phyloP scores from a whole-genome alignment of 2,329 filamentous ascomycete species.

The Aspergillus ochraceus region DNA sequence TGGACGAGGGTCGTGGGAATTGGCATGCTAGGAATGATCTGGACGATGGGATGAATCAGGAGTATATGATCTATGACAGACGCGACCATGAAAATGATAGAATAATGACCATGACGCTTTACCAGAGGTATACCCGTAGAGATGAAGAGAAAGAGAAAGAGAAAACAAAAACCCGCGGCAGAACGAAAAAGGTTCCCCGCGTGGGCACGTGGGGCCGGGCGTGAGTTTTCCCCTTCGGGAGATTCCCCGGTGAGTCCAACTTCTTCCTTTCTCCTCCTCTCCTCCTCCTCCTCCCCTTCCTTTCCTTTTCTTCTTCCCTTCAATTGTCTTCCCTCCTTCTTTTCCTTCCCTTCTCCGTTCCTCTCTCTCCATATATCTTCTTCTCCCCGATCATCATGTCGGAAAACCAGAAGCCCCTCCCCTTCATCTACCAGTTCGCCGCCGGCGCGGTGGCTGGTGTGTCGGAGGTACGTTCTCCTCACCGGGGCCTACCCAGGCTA shows the following conservation, averaged over 20 bases:
- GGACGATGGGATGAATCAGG: not conserved
- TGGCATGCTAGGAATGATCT: constrained; percentile 9
- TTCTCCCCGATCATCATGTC: constrained; percentile 55
- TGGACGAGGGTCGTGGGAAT: constrained; percentile 5
- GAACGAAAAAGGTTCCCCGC: constrained; percentile 3
- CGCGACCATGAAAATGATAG: not conserved
- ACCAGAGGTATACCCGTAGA: not conserved
- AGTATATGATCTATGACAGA: not conserved
- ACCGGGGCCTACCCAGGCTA: not conserved
- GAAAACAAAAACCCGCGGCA: not conserved
- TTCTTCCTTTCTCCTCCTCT: constrained; percentile 15
- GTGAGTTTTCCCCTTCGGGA: constrained; percentile 12
- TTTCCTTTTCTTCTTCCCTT: constrained; percentile 5
- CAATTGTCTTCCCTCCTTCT: not conserved
- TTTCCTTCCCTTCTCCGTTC: constrained; percentile 1
- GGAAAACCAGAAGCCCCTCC: constrained; percentile 69
- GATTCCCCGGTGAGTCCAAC: constrained; percentile 8
- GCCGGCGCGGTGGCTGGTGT: constrained; percentile 97
- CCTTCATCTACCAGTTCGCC: constrained; percentile 92
- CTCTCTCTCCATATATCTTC: not conserved
- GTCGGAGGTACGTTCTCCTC: constrained; percentile 72
- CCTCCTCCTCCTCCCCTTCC: constrained; percentile 9
- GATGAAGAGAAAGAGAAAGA: not conserved
- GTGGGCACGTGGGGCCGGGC: constrained; percentile 7
- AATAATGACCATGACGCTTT: constrained; percentile 2